Conservation (phyloP, 1,284 basidiomycete genomes). For the Apiotrichum domesticum region DNA sequence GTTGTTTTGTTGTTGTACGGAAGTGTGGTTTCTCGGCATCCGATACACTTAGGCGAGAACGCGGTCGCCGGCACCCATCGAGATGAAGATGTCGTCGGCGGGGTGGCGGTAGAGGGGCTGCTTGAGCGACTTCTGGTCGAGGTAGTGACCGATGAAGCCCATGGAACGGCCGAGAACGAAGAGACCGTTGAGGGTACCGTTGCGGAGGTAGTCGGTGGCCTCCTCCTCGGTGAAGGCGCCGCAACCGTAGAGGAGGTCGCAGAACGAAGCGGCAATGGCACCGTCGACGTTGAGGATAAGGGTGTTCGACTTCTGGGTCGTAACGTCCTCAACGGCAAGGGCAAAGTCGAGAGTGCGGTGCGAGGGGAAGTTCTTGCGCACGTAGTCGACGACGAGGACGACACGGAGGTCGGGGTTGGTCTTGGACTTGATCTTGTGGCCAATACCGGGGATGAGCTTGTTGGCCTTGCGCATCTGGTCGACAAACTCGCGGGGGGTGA, state of each 20-base stretch:
- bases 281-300: constrained; percentile 92
- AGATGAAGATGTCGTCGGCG: constrained; percentile 20
- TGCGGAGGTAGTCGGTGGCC: constrained; percentile 93
- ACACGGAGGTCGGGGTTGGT: constrained; percentile 97
- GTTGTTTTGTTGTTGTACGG: neutral
- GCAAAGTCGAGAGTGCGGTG: constrained; percentile 90
- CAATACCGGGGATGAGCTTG: constrained; percentile 95
- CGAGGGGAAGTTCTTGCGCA: constrained; percentile 89
- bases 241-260: constrained; percentile 84
- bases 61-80: neutral
- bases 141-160: constrained; percentile 65
- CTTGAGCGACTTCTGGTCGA: constrained; percentile 84
- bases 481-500: constrained; percentile 95
- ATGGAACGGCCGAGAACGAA: constrained; percentile 97
- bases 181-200: constrained; percentile 72
- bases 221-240: constrained; percentile 95
- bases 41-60: neutral
- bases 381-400: constrained; percentile 96
- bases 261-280: constrained; percentile 96
- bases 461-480: constrained; percentile 92
- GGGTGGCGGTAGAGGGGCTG: constrained; percentile 72
- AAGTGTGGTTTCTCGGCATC: neutral
- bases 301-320: constrained; percentile 95
- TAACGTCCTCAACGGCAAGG: constrained; percentile 96
- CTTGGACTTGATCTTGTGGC: constrained; percentile 99